Evolutionary conservation across 495 filamentous ascomycete species (phyloP), one percentile per base, ranked within the genome.

Genomic region (Filosporella fistucella): DNA sequence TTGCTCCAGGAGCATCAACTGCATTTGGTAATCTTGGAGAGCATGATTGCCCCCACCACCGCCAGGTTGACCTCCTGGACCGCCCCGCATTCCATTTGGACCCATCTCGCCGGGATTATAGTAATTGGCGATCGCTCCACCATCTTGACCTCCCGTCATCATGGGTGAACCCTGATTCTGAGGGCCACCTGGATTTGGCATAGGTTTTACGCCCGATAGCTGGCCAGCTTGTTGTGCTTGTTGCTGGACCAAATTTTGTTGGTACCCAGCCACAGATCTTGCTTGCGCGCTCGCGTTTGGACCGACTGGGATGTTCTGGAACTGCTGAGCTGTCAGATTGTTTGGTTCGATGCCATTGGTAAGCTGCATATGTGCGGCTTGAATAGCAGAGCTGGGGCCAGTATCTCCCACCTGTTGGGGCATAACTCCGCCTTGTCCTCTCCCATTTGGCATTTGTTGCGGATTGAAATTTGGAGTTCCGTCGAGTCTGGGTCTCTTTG

Each of bases 1-100:
- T 68, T 98, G 93, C 66, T 98, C 93, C 32, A 98, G 82, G 45
- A 98, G 66, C 93, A 97, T 96, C 61, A 98, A 72, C 60, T 98
- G 93, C 93, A 96, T 96, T 69, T 98, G 93, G 66, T 98, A 97
- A 64, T 97, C 94, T 63, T 96, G 91, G 45, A 98, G 74, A 29
- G 94, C 94, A 64, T 96, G 91, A 59, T 93, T 96, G 62, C 89
- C 89, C 41, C 79, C 76, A 45, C 69, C 71, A 7, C 72, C 76
- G 43, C 70, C 72, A 11, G 74, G 68, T 61, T 74, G 70, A 50
- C 75, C 77, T 37, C 59, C 75, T 58, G 68, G 73, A 55, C 63
- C 76, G 61, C 38, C 61, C 57, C 74, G 69, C 65, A 70, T 55
- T 29, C 43, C 46, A 44, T 53, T 62, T 14, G 61, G 61, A 55